phyloP scores from a whole-genome alignment of 1,139 yeast species.

The Debaryomycetaceae sp. region DNA sequence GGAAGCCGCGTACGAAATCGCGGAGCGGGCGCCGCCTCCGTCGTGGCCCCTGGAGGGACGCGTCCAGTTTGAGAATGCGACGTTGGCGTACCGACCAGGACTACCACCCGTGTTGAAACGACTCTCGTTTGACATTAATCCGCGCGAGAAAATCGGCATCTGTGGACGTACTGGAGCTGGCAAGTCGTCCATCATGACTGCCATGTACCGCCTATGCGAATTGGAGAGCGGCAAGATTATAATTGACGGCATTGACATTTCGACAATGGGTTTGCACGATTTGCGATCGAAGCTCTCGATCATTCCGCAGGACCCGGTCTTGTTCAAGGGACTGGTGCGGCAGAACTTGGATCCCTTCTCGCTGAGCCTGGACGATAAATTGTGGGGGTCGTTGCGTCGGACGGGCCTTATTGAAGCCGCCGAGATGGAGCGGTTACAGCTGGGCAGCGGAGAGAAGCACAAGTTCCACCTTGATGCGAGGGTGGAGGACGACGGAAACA shows the following conservation, averaged over 20 bases:
- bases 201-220: conserved; percentile 53
- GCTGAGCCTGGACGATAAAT: conserved; percentile 35
- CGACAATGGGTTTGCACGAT: conserved; percentile 43
- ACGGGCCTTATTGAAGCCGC: conserved; percentile 45
- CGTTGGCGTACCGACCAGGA: conserved; percentile 63
- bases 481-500: conserved; percentile 66
- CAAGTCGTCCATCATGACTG: conserved; percentile 58
- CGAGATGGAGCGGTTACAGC: conserved; percentile 18
- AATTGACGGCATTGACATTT: conserved; percentile 53
- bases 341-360: conserved; percentile 60
- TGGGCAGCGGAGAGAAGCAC: conserved; percentile 16
- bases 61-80: conserved; percentile 46
- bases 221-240: conserved; percentile 38
- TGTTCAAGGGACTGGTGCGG: conserved; percentile 57
- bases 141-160: conserved; percentile 58
- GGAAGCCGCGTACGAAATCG: conserved; percentile 27
- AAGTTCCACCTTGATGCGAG: conserved; percentile 54
- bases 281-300: conserved; percentile 54
- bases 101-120: conserved; percentile 63
- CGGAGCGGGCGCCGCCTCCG: conserved; percentile 43
- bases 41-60: conserved; percentile 35
- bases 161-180: conserved; percentile 82
- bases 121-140: conserved; percentile 32
- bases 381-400: conserved; percentile 45
- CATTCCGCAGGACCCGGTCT: conserved; percentile 73